phyloP scores from a whole-genome alignment of 2,329 filamentous ascomycete genomes.

The Polychaeton citri region DNA sequence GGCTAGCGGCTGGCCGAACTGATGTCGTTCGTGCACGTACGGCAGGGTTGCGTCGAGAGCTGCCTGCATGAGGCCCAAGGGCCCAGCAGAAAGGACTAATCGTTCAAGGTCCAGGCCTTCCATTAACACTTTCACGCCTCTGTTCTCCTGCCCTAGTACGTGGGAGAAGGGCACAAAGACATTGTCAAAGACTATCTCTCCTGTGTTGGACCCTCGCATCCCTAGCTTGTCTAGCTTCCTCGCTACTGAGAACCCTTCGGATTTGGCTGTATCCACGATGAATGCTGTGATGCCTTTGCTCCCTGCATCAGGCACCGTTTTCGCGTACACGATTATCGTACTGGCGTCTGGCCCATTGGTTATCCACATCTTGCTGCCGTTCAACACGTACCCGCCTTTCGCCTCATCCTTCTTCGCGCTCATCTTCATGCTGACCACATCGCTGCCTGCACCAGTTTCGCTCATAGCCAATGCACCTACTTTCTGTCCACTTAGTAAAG shows the following conservation, averaged over 20 bases:
- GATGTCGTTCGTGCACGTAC: conserved; percentile 76
- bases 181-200: conserved; percentile 79
- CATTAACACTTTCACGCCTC: conserved; percentile 85
- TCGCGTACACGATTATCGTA: conserved; percentile 88
- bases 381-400: conserved; percentile 73
- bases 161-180: conserved; percentile 81
- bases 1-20: conserved; percentile 77
- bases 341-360: conserved; percentile 95
- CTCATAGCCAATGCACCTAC: conserved; percentile 91
- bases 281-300: conserved; percentile 94
- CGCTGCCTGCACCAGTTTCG: conserved; percentile 77
- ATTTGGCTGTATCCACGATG: conserved; percentile 58
- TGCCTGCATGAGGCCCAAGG: conserved; percentile 89
- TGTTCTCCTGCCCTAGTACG: conserved; percentile 65
- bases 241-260: conserved; percentile 69
- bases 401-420: conserved; percentile 52
- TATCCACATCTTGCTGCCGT: conserved; percentile 98
- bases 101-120: conserved; percentile 89
- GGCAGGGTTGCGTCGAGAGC: conserved; percentile 74
- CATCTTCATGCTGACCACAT: conserved; percentile 93
- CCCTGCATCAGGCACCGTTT: conserved; percentile 66
- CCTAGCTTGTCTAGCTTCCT: conserved; percentile 95
- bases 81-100: conserved; percentile 79
- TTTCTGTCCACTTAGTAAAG: conserved; percentile 63
- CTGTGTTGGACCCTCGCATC: conserved; percentile 94